These are phyloP conservation scores for Sporothrix humicola DNA, from an alignment of 2,329 filamentous ascomycete genomes.

Conservation along the genomic window DNA sequence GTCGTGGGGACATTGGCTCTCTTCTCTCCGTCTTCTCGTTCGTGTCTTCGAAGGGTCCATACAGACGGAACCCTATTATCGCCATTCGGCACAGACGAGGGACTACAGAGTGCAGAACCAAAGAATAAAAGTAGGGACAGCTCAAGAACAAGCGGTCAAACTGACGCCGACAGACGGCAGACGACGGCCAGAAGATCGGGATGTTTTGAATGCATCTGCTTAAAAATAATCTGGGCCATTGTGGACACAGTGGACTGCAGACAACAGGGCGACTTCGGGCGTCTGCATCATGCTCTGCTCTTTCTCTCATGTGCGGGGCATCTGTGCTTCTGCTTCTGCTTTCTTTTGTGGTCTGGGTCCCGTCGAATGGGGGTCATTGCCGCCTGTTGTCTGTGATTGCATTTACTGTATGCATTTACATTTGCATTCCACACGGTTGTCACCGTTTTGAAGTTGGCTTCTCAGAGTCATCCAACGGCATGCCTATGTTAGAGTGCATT, in stretches of 20 bases:
- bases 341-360: not conserved
- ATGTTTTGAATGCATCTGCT: not conserved
- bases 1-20: too few species aligned
- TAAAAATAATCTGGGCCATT: not conserved
- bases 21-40: not conserved
- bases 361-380: not conserved
- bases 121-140: not conserved
- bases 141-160: slow-evolving; percentile 23
- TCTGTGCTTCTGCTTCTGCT: not conserved
- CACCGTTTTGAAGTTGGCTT: not conserved
- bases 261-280: slow-evolving; percentile 16
- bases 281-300: slow-evolving; percentile 11
- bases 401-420: not conserved
- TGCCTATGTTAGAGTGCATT: not conserved
- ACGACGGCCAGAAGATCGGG: not conserved
- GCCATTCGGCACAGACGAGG: too few species aligned
- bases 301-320: not conserved
- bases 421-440: not conserved
- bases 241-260: too few species aligned
- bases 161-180: not conserved
- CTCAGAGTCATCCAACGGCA: not conserved
- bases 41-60: not conserved
- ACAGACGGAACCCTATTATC: not conserved
- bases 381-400: not conserved
- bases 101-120: too few species aligned